Percentiles rank a stretch among this genome's conserved stretches.
Evolutionary conservation across 306 rosid species (phyloP).

Genomic region (Rosa multiflora): DNA sequence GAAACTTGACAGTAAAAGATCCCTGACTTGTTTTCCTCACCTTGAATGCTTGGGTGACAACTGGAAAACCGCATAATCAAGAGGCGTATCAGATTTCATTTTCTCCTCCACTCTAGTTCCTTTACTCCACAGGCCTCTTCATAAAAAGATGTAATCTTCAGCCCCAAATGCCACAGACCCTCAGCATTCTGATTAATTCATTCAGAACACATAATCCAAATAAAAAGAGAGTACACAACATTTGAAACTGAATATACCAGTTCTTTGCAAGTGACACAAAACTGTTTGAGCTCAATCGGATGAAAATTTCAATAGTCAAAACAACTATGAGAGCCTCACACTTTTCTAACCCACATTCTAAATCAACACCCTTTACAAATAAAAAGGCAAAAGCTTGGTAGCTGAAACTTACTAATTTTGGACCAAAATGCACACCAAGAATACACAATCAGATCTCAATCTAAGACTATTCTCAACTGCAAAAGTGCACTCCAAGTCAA

Average conservation of each 20-base stretch:
- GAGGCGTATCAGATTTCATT: conserved; percentile 87
- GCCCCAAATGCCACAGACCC: conserved; percentile 22
- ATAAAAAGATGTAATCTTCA: conserved; percentile 31
- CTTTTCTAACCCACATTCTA: conserved; percentile 40
- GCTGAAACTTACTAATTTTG: conserved; percentile 40
- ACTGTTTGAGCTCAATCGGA: conserved; percentile 12
- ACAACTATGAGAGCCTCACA: conserved; percentile 30
- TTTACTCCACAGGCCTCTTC: conserved; percentile 41
- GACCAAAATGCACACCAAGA: conserved; percentile 27
- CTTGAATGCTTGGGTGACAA: conserved; percentile 89
- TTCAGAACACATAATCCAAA: conserved; percentile 37
- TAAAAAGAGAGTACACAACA: not conserved
- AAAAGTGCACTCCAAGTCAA: conserved; percentile 28
- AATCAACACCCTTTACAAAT: conserved; percentile 20
- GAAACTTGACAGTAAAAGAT: conserved; percentile 20
- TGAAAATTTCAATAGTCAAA: conserved; percentile 12
- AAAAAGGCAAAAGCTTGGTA: conserved; percentile 29
- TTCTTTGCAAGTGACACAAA: conserved; percentile 20
- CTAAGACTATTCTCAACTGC: conserved; percentile 21
- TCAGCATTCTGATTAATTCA: conserved; percentile 15
- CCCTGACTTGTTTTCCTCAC: conserved; percentile 35
- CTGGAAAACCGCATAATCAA: conserved; percentile 89
- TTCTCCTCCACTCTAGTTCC: conserved; percentile 34
- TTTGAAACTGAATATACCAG: conserved; percentile 7
- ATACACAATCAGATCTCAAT: conserved; percentile 57